These are phyloP conservation scores for Cylindrodendrum hubeiense DNA, from an alignment of 2,329 filamentous ascomycete genomes.

Conservation along the genomic window DNA sequence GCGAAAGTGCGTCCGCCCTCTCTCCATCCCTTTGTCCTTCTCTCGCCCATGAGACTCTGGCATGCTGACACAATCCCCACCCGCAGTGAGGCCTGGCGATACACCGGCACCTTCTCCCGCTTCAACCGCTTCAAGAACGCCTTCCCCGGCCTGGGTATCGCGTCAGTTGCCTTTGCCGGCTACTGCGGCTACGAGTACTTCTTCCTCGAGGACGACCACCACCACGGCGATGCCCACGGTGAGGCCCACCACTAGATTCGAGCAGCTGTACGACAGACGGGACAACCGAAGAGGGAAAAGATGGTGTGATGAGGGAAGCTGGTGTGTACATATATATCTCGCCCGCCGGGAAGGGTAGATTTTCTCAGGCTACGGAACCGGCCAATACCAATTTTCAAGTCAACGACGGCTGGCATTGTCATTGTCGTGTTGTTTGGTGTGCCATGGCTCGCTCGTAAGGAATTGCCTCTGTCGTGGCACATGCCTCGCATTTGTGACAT, in stretches of 20 bases:
- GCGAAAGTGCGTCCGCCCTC: conserved; percentile 63
- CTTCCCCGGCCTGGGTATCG: conserved; percentile 93
- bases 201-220: conserved; percentile 81
- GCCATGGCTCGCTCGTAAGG: neutral
- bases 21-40: neutral
- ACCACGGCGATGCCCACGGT: conserved; percentile 63
- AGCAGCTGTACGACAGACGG: conserved; percentile 29
- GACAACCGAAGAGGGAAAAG: conserved; percentile 24
- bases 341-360: conserved; percentile 25
- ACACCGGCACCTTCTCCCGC: conserved; percentile 87
- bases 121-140: conserved; percentile 88
- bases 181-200: conserved; percentile 94
- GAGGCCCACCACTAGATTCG: conserved; percentile 67
- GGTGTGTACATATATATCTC: conserved; percentile 45
- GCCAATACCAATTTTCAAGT: conserved; percentile 31
- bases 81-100: conserved; percentile 94
- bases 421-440: neutral
- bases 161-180: conserved; percentile 87
- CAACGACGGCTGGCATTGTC: neutral
- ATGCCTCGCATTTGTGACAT: neutral
- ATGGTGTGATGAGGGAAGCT: conserved; percentile 16
- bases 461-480: neutral
- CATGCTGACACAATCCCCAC: conserved; percentile 17
- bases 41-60: neutral
- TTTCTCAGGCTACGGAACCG: conserved; percentile 34